These are phyloP conservation scores for Dimocarpus longan DNA, from an alignment of 345 rosid genomes.

Conservation along the genomic window DNA sequence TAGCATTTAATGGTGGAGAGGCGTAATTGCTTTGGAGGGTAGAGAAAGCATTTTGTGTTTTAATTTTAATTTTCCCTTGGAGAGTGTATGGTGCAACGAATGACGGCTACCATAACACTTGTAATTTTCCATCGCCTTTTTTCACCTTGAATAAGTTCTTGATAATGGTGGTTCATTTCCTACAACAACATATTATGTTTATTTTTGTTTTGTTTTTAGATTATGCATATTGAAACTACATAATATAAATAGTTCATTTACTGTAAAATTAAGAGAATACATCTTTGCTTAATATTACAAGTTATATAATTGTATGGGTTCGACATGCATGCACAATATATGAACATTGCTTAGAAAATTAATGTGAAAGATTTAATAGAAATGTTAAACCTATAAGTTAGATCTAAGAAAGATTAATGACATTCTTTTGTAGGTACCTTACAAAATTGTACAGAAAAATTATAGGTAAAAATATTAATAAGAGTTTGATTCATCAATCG, in stretches of 20 bases:
- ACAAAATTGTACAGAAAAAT: too few relatives aligned
- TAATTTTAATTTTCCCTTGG: background rate
- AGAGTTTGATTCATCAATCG: too few relatives aligned
- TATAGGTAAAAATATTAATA: too few relatives aligned
- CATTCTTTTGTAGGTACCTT: background rate
- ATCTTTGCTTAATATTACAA: background rate
- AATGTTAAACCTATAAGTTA: background rate
- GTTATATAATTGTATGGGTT: background rate
- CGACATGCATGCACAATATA: background rate
- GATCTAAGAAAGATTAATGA: background rate
- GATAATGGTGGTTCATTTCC: background rate
- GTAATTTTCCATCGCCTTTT: constrained; percentile 2
- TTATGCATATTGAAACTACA: background rate
- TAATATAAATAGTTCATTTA: background rate
- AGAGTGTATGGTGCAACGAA: constrained; percentile 32
- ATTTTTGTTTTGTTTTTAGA: background rate
- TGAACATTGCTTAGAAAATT: background rate
- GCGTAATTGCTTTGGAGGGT: constrained; percentile 39
- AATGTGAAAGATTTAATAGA: background rate
- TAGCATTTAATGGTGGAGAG: constrained; percentile 69
- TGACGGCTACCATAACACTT: constrained; percentile 56
- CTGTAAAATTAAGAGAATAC: too few relatives aligned
- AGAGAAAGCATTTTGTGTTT: constrained; percentile 23
- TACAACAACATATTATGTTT: background rate
- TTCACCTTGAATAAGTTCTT: background rate